Evolutionary conservation across 2,329 filamentous ascomycete species (phyloP).

Genomic region (Hortaea werneckii): DNA sequence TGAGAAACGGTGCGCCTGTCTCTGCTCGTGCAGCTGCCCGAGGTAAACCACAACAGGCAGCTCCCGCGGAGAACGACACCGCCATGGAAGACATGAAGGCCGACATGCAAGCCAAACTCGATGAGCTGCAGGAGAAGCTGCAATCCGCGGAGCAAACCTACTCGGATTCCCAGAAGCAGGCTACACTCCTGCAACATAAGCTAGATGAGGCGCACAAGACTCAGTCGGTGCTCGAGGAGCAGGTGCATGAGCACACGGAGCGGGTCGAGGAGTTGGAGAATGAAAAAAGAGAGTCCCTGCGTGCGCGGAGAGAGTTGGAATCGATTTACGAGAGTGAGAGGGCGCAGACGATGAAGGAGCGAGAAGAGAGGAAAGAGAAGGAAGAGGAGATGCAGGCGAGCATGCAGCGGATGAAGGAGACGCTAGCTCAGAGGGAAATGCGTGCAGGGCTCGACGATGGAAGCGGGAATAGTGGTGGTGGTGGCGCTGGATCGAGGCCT

Average conservation of each 20-base stretch:
- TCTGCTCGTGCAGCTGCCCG: conserved; percentile 63
- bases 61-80: conserved; percentile 26
- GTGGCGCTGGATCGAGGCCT: conserved; percentile 29
- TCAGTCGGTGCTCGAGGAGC: conserved; percentile 79
- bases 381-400: conserved; percentile 87
- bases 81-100: conserved; percentile 53
- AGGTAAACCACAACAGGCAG: conserved; percentile 18
- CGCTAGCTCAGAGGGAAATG: conserved; percentile 63
- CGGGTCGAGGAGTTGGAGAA: conserved; percentile 70
- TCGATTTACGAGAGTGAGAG: conserved; percentile 86
- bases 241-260: conserved; percentile 75
- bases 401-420: conserved; percentile 87
- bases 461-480: not conserved
- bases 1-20: conserved; percentile 53
- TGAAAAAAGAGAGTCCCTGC: conserved; percentile 72
- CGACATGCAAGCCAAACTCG: conserved; percentile 66
- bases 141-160: conserved; percentile 80
- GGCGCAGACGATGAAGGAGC: conserved; percentile 77
- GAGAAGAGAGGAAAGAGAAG: conserved; percentile 71
- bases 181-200: conserved; percentile 71
- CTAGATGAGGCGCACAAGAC: conserved; percentile 77
- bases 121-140: conserved; percentile 75
- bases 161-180: conserved; percentile 55
- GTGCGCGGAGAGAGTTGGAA: conserved; percentile 84
- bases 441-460: conserved; percentile 42